Evolutionary conservation across 139 green algal species (phyloP), one percentile per base, ranked within the genome.

Genomic region (Coccomyxa sp.): DNA sequence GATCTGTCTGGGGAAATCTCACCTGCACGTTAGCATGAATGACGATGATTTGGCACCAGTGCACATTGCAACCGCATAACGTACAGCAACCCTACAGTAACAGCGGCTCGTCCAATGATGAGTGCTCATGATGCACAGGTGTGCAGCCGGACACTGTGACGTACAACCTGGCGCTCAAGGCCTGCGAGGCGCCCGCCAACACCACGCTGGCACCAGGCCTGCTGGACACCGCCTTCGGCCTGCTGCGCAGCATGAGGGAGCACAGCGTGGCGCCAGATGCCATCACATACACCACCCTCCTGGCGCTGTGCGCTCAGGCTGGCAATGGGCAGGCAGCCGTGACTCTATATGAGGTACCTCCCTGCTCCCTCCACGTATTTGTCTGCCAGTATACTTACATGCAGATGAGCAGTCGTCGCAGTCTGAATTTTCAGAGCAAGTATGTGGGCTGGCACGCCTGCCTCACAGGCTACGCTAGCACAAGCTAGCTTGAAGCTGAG

Each of bases 221-320:
- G 55, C 68, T 88, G 78, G 29, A 77, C 7, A 44, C 38, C 8
- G 85, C 85, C 2, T 76, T 72, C 27, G 41, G 35, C 34, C 58
- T 85, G 76, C 39, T 85, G 73, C 39, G 37, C 3, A 70, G 77
- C 33, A 86, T 90, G 87, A 40, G 37, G 10, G 81, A 36, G 6
- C 75, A 44, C 18, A 55, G 80, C 10, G 44, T 41, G 9, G 77
- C 41, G 70, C 54, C 44, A 33, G 50, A 55, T 31, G 5, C 8
- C 27, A 44, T 36, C 14, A 89, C 85, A 27, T 87, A 83, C 77
- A 87, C 78, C 50, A 81, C 72, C 36, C 75, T 87, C n/a, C 68
- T 87, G 29, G 75, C 85, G 37, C 27, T 87, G 36, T 73, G 75
- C 41, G 75, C 55, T 54, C 34, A 73, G 75, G 75, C 75, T 24